These are phyloP conservation scores for Neonectria hederae DNA, from an alignment of 2,329 filamentous ascomycete species.

Conservation along the genomic window DNA sequence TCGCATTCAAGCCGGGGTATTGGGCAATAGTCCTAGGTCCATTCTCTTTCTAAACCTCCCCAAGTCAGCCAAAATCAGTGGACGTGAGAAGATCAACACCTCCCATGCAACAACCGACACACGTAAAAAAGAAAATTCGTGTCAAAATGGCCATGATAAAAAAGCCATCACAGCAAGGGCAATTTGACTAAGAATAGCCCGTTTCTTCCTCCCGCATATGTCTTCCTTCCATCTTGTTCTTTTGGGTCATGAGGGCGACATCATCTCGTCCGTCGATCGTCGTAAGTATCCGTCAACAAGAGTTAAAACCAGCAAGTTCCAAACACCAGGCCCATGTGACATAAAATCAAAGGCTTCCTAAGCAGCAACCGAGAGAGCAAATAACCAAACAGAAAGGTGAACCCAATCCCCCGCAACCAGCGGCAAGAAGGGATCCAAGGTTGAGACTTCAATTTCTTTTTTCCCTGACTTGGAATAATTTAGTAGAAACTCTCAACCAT, in stretches of 20 bases:
- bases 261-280: constrained; percentile 16
- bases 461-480: constrained; percentile 34
- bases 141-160: not conserved
- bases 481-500: constrained; percentile 99
- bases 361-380: constrained; percentile 22
- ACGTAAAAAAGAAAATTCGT: constrained; percentile 9
- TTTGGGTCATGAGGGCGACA: constrained; percentile 7
- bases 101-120: constrained; percentile 27
- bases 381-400: constrained; percentile 13
- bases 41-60: constrained; percentile 23
- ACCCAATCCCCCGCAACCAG: not conserved
- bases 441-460: constrained; percentile 3
- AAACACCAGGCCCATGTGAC: constrained; percentile 30
- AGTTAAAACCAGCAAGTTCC: constrained; percentile 22
- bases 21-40: constrained; percentile 24
- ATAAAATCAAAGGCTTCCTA: constrained; percentile 23
- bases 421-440: not conserved
- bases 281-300: constrained; percentile 23
- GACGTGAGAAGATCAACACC: constrained; percentile 15
- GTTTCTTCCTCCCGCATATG: not conserved
- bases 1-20: constrained; percentile 29
- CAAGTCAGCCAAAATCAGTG: constrained; percentile 6
- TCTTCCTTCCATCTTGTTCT: constrained; percentile 6
- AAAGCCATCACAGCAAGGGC: not conserved
- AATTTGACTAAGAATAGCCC: constrained; percentile 2